Base-by-base conservation (phyloP, 2,329 filamentous ascomycete genomes). In the Cytospora piceicola region DNA sequence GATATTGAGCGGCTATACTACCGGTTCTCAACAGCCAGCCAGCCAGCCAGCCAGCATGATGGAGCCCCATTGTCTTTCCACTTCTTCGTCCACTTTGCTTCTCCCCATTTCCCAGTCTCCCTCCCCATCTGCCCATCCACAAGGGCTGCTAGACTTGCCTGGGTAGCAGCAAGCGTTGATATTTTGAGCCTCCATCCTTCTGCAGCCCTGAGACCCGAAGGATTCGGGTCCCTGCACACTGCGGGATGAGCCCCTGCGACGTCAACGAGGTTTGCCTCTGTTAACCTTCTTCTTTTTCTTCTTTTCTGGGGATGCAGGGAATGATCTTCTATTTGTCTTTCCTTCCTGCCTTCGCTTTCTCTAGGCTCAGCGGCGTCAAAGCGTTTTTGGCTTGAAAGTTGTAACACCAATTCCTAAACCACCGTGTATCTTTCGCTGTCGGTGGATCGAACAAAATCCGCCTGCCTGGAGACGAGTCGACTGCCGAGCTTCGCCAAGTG, bases 161-260 rank as follows among this genome's bases (percentile, higher is more conserved):
- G 39, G 3, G 6, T 6, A 42, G 39, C 59, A 46, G 51, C 34
- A 20, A 55, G 51, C 42, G 20, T 51, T 61, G 51, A 24, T 61
- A 2, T 39, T 36, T 4, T 27, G 9, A 22, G 24, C 15, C 27
- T 36, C 51, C 46, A 49, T 49, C 46, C 20, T 49, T 14, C 46
- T 24, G 22, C 46, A 32, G 59, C 51, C 54, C 51, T 55, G 59
- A 61, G 39, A 61, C 59, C 27, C 20, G 42, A 55, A 61, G 59
- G 59, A 61, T 61, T 55, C 46, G 30, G 20, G 17, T 22, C 51
- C 59, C 51, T 61, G 51, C 27, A 30, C 5, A 20, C 24, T 22
- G 11, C 20, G 7, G 42, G 20, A 46, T 46, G 42, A 46, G 20
- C 42, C 20, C 20, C 42, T 39, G 36, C 14, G 12, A 11, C 12